phyloP scores from a whole-genome alignment of 345 rosid genomes.

The Boechera stricta region DNA sequence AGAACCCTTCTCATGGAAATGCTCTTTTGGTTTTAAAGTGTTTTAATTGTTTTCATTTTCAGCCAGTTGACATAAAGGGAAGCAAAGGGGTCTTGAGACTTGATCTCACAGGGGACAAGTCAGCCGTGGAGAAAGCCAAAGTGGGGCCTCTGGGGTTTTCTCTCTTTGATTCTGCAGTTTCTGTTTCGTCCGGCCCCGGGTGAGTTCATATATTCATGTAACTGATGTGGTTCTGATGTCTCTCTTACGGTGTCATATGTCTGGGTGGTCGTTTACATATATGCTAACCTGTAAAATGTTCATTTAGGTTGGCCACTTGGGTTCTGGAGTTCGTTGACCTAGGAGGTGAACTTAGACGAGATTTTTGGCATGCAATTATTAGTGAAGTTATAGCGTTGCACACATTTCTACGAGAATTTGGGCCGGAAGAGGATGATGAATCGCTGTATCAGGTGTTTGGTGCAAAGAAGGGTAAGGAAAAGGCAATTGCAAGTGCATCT shows the following conservation, averaged over 20 bases:
- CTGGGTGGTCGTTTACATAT: conserved; percentile 7
- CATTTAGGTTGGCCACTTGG: conserved; percentile 73
- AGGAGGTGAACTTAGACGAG: conserved; percentile 95
- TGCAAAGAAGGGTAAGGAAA: conserved; percentile 83
- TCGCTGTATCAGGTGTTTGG: conserved; percentile 71
- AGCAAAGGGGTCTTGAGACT: conserved; percentile 64
- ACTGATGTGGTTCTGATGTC: conserved; percentile 13
- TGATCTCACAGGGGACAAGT: conserved; percentile 69
- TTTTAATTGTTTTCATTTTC: conserved; percentile 35
- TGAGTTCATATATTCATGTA: conserved; percentile 51
- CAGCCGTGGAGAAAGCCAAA: conserved; percentile 74
- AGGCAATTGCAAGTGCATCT: conserved; percentile 64
- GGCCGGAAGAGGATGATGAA: conserved; percentile 68
- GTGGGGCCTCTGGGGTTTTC: conserved; percentile 89
- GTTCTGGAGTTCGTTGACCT: conserved; percentile 94
- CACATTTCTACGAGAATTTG: conserved; percentile 74
- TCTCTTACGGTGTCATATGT: conserved; percentile 1
- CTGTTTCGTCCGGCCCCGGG: conserved; percentile 71
- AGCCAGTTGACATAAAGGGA: conserved; percentile 69
- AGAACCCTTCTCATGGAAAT: conserved; percentile 6
- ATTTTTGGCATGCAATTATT: conserved; percentile 90
- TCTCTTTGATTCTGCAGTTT: conserved; percentile 89
- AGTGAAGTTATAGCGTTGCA: conserved; percentile 81
- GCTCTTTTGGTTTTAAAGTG: conserved; percentile 9
- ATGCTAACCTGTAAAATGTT: conserved; percentile 33